Percentiles rank a stretch among this genome's conserved stretches.
Evolutionary conservation across 345 rosid species (phyloP).

Genomic region (Salix caprea): DNA sequence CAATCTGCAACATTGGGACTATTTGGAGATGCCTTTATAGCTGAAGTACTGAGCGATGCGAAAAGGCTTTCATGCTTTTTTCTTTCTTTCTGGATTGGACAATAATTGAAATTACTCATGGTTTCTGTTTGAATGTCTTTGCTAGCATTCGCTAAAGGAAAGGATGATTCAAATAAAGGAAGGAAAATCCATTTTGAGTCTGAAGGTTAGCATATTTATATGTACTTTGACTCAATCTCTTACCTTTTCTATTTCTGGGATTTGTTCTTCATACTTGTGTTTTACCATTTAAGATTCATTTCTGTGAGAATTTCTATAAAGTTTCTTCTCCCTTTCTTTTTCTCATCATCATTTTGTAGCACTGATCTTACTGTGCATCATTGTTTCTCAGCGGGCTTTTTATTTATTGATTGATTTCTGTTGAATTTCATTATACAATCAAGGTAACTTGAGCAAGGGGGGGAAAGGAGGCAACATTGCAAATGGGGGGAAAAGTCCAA

Average conservation of each 20-base stretch:
- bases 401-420: background rate
- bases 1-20: too few relatives aligned
- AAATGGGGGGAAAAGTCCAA: conserved; percentile 33
- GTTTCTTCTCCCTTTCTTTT: too few relatives aligned
- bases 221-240: background rate
- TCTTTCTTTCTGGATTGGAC: background rate
- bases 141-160: conserved; percentile 36
- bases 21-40: too few relatives aligned
- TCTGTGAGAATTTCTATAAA: too few relatives aligned
- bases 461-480: conserved; percentile 49
- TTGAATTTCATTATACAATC: conserved; percentile 5
- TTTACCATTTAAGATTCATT: too few relatives aligned
- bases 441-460: conserved; percentile 43
- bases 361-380: background rate
- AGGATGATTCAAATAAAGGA: conserved; percentile 56
- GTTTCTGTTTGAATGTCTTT: background rate
- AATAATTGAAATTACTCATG: background rate
- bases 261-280: background rate
- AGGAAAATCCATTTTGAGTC: conserved; percentile 49
- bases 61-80: background rate
- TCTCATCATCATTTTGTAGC: too few relatives aligned
- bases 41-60: too few relatives aligned
- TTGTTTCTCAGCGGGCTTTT: conserved; percentile 4
- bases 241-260: background rate
- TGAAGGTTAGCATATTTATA: conserved; percentile 34